Base-by-base conservation (phyloP, 805 yeast genomes). In the Metschnikowia borealis region DNA sequence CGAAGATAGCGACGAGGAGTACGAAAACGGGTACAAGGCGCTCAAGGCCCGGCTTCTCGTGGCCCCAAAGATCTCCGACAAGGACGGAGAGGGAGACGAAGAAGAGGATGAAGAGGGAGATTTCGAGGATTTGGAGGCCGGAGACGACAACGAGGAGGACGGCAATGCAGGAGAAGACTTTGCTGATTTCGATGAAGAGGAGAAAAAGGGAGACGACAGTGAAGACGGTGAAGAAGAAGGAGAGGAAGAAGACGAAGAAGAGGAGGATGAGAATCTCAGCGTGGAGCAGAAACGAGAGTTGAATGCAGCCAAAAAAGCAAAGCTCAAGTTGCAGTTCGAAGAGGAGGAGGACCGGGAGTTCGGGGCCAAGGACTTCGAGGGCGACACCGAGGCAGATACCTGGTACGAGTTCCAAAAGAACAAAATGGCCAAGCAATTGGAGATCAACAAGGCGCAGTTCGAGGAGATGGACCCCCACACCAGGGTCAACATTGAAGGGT, bases 321-420 rank as follows among this genome's bases (percentile, higher is more conserved):
- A 87, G 61, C 75, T 92, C 52, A 84, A 90, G 52, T 76, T 88
- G 61, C 97, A 94, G 64, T 89, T 94, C 62, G 98, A 94, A 63
- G 89, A 83, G 47, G 89, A 84, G 64, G 90, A 84, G 59, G 78
- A 74, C 51, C 62, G 77, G 11, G 78, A 74, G 51, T 81, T 82
- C 57, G 88, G 87, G 15, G 89, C 84, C 23, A 88, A 85, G 54
- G 96, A 89, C 55, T 88, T 88, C 11, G 90, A 87, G 63, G 85
- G 81, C 49, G 71, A 64, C 46, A 66, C 68, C 20, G 95, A 87
- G 63, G 89, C 89, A 50, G 97, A 92, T 61, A 90, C 97, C 0
- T 94, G 99, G 99, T 94, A 92, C 66, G 98, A 92, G 66, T 82
- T 87, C 67, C 97, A 94, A 68, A 94, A 94, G 73, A 95, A 96